Evolutionary conservation across 1,284 basidiomycete species (phyloP), one percentile per base, ranked within the genome.

Genomic region (Ceratobasidium sp.): DNA sequence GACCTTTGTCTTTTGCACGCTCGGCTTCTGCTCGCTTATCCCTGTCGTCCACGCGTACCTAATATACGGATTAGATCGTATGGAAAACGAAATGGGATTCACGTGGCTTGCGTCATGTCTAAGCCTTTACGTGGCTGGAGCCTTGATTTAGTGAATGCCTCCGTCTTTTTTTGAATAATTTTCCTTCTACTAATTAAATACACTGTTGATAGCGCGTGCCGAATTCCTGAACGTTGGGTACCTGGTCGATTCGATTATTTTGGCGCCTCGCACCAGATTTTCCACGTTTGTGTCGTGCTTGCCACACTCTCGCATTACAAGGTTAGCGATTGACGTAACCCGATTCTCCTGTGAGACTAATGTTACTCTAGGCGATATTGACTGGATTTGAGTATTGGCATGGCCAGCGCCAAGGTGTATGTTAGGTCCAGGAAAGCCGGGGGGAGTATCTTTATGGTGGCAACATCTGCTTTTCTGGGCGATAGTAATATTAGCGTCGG

Each of bases 191-290:
- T 6, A 47, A 12, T 47, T 42, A n/a, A 15, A 25, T 52, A 8
- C 32, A 47, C 40, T 22, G 20, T 68, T 67, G 72, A 68, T 77
- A 94, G 89, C 78, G 92, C 92, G 45, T 88, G 89, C 74, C 85
- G 93, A 64, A 84, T 96, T 69, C 94, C 94, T 32, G 94, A 96
- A 76, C 82, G 87, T 35, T 82, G 90, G 72, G 82, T 83, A 12
- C 92, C 93, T 0, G 93, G 93, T 62, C 86, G 80, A 72, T 94
- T 94, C 76, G 93, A 96, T 80, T 84, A 86, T 76, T 84, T 94
- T 73, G 86, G 89, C 67, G 84, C 90, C 0, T 93, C 90, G 38
- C 93, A 95, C 80, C 90, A 91, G 64, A 90, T 95, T 75, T 96
- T 97, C 79, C 94, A 96, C 77, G 76, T 87, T 73, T 89, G 87